Base-by-base conservation (phyloP, 192 early-diverging fungal species). In the Backusella liffmaniae region DNA sequence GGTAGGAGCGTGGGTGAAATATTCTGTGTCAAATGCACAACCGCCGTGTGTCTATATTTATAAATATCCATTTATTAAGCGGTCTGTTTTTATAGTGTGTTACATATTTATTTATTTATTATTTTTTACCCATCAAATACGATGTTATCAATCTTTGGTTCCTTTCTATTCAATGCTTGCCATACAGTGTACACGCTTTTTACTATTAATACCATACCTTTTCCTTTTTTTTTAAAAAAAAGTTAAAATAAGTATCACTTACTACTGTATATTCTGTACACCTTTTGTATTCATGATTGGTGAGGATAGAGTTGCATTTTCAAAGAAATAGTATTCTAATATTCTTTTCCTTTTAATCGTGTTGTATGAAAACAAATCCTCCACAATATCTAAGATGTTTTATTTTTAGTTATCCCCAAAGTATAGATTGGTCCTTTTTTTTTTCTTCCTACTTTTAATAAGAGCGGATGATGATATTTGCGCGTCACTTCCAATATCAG, bases 241-340 rank as follows among this genome's bases (percentile, higher is more conserved):
- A 42, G 37, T 12, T 23, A 32, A 7, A 26, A 59, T 12, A 26
- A 29, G 53, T 0, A 56, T 10, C 10, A 21, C 35, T 80, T 85
- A 62, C 86, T 86, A 85, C 67, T 84, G 84, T 35, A 89, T 89
- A 46, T 89, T 89, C 39, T 80, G 73, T 23, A 82, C 78, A 13
- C 88, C 88, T 51, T 89, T 79, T n/a, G 84, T 82, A 9, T 82
- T 88, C 77, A 89, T 73, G 37, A 87, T 76, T 44, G 88, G 88
- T 26, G 86, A 86, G 3, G 83, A 73, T 46, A 88, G 75, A 44
- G 77, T 79, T 29, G 88, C 88, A 73, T 84, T 84, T 41, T 78
- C 73, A 10, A 79, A 84, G 71, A 89, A 89, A 56, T 85, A 89
- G 23, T 85, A 85, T 26, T 87, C 86, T 1, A 89, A 76, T 68